Percentiles rank a stretch among this genome's conserved stretches.
phyloP scores from a whole-genome alignment of 176 grass and related monocot genomes.

The Zoysia japonica region DNA sequence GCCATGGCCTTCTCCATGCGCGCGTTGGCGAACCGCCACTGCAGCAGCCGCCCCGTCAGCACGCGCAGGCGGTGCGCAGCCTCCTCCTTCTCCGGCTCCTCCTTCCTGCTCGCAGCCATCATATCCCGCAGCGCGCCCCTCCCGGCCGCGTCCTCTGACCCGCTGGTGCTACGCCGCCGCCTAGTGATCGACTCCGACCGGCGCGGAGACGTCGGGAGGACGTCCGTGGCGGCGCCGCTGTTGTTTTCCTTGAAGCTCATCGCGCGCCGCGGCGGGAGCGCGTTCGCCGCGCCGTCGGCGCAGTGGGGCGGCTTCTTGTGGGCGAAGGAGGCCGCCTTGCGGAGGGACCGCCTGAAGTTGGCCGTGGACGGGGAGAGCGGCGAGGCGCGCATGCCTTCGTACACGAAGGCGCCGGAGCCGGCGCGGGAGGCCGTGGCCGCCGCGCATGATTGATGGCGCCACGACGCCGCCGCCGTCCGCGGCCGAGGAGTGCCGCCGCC shows the following conservation, averaged over 20 bases:
- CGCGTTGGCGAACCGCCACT: slow-evolving; percentile 91
- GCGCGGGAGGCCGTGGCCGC: slow-evolving; percentile 35
- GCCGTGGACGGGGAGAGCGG: slow-evolving; percentile 49
- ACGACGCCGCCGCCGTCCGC: slow-evolving; percentile 17
- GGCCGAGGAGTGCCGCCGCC: slow-evolving; percentile 4
- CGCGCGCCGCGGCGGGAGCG: slow-evolving; percentile 23
- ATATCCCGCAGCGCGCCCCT: slow-evolving; percentile 48
- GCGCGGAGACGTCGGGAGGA: slow-evolving; percentile 1
- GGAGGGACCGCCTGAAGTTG: slow-evolving; percentile 48
- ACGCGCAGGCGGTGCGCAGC: slow-evolving; percentile 55
- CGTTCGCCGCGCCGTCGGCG: slow-evolving; percentile 4
- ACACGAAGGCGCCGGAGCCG: slow-evolving; percentile 40
- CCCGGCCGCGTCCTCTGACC: slow-evolving; percentile 4
- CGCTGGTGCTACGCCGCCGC: slow-evolving; percentile 27
- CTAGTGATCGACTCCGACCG: slow-evolving; percentile 36
- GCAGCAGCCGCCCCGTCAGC: slow-evolving; percentile 55
- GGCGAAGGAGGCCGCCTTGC: slow-evolving; percentile 33
- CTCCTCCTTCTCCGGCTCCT: slow-evolving; percentile 57
- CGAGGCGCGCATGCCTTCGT: slow-evolving; percentile 44
- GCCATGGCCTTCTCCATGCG: slow-evolving; percentile 52
- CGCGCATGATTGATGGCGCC: neutral
- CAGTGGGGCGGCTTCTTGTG: slow-evolving; percentile 38
- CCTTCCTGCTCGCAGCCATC: slow-evolving; percentile 46
- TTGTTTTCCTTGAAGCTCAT: slow-evolving; percentile 42
- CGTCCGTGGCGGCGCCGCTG: neutral